These are phyloP conservation scores for Fusarium nanum DNA, from an alignment of 2,329 filamentous ascomycete species.

Conservation along the genomic window DNA sequence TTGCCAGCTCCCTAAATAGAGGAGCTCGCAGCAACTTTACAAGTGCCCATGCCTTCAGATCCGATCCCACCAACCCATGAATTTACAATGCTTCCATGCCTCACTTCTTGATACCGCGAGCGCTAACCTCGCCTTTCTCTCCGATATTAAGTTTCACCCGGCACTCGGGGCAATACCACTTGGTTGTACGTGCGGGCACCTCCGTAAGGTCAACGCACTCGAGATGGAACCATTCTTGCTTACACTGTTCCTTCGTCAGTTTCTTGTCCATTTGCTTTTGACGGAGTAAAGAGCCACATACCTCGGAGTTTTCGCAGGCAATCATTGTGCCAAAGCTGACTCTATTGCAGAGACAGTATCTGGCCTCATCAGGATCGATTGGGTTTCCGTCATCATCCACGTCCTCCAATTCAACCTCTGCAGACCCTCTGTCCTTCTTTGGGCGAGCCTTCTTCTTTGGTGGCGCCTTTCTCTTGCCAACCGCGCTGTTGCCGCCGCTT, in stretches of 20 bases:
- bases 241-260: slow-evolving; percentile 67
- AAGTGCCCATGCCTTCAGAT: neutral
- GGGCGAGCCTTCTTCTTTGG: slow-evolving; percentile 72
- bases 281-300: slow-evolving; percentile 58
- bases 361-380: slow-evolving; percentile 79
- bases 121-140: slow-evolving; percentile 71
- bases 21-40: neutral
- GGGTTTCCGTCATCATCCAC: slow-evolving; percentile 75
- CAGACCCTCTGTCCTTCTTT: slow-evolving; percentile 60
- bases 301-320: slow-evolving; percentile 81
- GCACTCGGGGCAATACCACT: slow-evolving; percentile 89
- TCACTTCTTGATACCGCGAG: slow-evolving; percentile 64
- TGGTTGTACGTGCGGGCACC: slow-evolving; percentile 77
- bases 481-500: slow-evolving; percentile 72
- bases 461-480: slow-evolving; percentile 77
- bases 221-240: slow-evolving; percentile 87
- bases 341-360: slow-evolving; percentile 82
- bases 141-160: slow-evolving; percentile 71
- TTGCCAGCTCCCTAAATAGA: neutral
- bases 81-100: slow-evolving; percentile 4
- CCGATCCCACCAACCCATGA: slow-evolving; percentile 1
- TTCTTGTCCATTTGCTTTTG: slow-evolving; percentile 16
- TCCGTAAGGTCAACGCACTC: slow-evolving; percentile 77
- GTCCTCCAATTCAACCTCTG: slow-evolving; percentile 64
- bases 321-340: slow-evolving; percentile 89